Percentiles rank a stretch among this genome's conserved stretches.
phyloP scores from a whole-genome alignment of 805 yeast genomes.

The Tetrapisispora nanseiensis region DNA sequence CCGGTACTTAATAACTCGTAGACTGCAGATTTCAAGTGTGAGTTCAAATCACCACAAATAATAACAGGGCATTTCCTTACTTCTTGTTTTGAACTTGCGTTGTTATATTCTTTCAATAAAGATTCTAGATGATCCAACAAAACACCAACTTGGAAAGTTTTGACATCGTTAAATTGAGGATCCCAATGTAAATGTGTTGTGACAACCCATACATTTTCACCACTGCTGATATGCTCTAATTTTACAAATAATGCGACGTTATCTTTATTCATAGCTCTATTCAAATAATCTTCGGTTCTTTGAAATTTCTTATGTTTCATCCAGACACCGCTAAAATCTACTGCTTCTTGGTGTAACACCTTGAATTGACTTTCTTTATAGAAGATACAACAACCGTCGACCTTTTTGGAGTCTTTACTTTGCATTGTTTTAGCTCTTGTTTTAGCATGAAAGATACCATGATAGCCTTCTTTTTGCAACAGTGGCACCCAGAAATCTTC shows the following conservation, averaged over 20 bases:
- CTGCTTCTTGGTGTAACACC: slow-evolving; percentile 55
- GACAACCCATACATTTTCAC: slow-evolving; percentile 62
- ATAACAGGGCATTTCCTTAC: slow-evolving; percentile 61
- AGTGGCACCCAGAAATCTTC: slow-evolving; percentile 81
- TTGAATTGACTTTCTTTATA: slow-evolving; percentile 61
- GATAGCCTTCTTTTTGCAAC: slow-evolving; percentile 65
- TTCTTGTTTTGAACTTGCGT: slow-evolving; percentile 39
- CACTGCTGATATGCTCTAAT: slow-evolving; percentile 63
- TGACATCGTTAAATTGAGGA: slow-evolving; percentile 92
- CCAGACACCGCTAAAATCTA: slow-evolving; percentile 78
- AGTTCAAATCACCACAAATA: slow-evolving; percentile 94
- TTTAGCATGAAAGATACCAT: slow-evolving; percentile 74
- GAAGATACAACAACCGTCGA: slow-evolving; percentile 97
- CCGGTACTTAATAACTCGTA: slow-evolving; percentile 83
- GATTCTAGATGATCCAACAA: slow-evolving; percentile 77
- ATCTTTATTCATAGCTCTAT: slow-evolving; percentile 93
- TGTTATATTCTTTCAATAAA: slow-evolving; percentile 40
- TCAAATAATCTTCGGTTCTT: slow-evolving; percentile 88
- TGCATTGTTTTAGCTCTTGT: slow-evolving; percentile 88
- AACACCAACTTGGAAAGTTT: slow-evolving; percentile 89
- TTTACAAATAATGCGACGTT: slow-evolving; percentile 74
- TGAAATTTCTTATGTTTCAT: slow-evolving; percentile 78
- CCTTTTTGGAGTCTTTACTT: slow-evolving; percentile 71
- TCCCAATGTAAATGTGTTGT: slow-evolving; percentile 98
- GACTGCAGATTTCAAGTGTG: slow-evolving; percentile 80